Evolutionary conservation across 768 basidiomycete genomes (phyloP).

Genomic region (Leucogyrophana mollusca): DNA sequence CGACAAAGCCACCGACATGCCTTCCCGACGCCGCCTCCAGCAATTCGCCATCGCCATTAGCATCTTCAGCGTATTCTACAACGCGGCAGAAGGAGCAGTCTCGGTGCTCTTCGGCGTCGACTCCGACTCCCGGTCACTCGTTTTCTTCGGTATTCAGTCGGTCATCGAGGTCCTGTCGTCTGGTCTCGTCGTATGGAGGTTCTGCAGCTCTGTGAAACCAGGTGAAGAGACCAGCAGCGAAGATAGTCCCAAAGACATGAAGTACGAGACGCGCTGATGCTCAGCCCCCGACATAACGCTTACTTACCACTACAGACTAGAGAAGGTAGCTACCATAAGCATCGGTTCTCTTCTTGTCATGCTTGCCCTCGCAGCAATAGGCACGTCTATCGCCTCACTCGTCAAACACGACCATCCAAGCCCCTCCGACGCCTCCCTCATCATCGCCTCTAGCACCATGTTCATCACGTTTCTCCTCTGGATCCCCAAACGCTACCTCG

Average conservation of each 20-base stretch:
- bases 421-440: constrained; percentile 37
- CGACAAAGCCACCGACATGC: constrained; percentile 2
- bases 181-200: constrained; percentile 44
- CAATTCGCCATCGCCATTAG: constrained; percentile 37
- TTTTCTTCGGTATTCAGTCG: constrained; percentile 51
- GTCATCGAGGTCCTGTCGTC: constrained; percentile 46
- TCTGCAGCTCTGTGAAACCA: constrained; percentile 29
- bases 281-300: neutral
- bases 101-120: constrained; percentile 43
- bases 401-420: constrained; percentile 35
- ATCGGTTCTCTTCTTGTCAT: constrained; percentile 37
- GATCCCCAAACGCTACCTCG: constrained; percentile 44
- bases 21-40: constrained; percentile 35
- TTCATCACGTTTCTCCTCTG: constrained; percentile 41
- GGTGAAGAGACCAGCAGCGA: constrained; percentile 27
- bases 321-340: constrained; percentile 32
- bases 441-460: constrained; percentile 41
- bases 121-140: constrained; percentile 40
- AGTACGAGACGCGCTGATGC: constrained; percentile 5
- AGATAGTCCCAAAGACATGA: constrained; percentile 10
- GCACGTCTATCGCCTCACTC: constrained; percentile 34
- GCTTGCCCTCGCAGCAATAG: constrained; percentile 37
- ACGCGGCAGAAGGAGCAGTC: constrained; percentile 28
- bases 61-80: constrained; percentile 35
- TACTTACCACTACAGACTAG: constrained; percentile 27